Evolutionary conservation across 2,329 filamentous ascomycete genomes (phyloP).

Genomic region (Triangularia setosa): DNA sequence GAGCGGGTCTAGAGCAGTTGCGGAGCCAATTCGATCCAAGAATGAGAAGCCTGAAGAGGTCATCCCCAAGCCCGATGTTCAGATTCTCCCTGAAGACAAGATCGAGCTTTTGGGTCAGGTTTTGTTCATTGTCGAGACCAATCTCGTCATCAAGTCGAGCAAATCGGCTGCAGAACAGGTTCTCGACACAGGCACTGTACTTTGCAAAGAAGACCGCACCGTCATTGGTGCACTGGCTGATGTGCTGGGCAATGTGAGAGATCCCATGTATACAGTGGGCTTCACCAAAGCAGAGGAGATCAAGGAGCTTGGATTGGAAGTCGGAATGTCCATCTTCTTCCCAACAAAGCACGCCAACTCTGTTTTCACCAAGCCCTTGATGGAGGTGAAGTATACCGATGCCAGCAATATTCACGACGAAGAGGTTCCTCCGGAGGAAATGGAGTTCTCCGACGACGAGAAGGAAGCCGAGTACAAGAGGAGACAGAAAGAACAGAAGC

Average conservation of each 20-base stretch:
- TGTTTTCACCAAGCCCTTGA: constrained; percentile 80
- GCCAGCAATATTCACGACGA: constrained; percentile 95
- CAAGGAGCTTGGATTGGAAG: constrained; percentile 59
- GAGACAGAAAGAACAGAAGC: constrained; percentile 62
- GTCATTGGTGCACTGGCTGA: constrained; percentile 82
- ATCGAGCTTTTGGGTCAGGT: constrained; percentile 73
- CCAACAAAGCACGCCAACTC: constrained; percentile 73
- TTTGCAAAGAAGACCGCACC: constrained; percentile 71
- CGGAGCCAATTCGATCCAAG: constrained; percentile 65
- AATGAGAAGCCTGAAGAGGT: constrained; percentile 69
- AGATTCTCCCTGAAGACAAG: constrained; percentile 71
- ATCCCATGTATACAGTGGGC: constrained; percentile 79
- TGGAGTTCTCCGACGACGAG: constrained; percentile 96
- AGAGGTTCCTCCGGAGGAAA: constrained; percentile 78
- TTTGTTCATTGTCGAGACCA: constrained; percentile 60
- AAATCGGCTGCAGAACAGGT: constrained; percentile 77
- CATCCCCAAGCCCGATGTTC: constrained; percentile 71
- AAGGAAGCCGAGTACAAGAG: constrained; percentile 80
- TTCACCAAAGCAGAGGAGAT: constrained; percentile 70
- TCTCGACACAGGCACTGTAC: constrained; percentile 75
- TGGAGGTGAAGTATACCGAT: constrained; percentile 75
- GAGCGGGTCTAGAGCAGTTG: constrained; percentile 33
- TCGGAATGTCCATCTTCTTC: constrained; percentile 73
- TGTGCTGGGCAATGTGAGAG: constrained; percentile 78
- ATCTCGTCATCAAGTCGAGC: constrained; percentile 48